Evolutionary conservation across 805 yeast genomes (phyloP).

Genomic region (Pichia ethanolica): DNA sequence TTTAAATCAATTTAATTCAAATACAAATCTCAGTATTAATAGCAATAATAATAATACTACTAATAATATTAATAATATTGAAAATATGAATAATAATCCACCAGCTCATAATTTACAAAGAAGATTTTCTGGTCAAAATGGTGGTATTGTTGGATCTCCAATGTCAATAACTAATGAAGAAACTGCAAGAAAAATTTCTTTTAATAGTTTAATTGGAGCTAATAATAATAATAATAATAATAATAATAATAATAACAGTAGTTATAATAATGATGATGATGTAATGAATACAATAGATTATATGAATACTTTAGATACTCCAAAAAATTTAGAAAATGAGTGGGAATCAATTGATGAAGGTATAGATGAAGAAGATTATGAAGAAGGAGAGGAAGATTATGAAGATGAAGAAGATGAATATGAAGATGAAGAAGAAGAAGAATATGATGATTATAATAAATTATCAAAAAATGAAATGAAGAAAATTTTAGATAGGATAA

Average conservation of each 20-base stretch:
- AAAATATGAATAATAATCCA: neutral
- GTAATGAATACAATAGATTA: neutral
- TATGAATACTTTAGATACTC: neutral
- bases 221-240: neutral
- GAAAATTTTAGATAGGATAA: slow-evolving; percentile 10
- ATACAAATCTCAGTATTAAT: too few relatives aligned
- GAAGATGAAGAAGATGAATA: slow-evolving; percentile 7
- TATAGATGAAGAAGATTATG: slow-evolving; percentile 1
- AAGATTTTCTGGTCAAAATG: slow-evolving; percentile 7
- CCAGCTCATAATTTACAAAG: slow-evolving; percentile 4
- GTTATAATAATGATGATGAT: neutral
- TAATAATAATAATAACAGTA: neutral
- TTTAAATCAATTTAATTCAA: neutral
- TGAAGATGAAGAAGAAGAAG: neutral
- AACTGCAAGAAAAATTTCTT: slow-evolving; percentile 14
- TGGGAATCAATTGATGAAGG: slow-evolving; percentile 14
- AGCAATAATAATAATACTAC: too few relatives aligned
- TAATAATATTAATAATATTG: neutral
- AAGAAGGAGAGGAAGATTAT: neutral
- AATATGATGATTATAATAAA: neutral
- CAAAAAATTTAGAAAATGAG: slow-evolving; percentile 1
- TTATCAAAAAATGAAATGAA: neutral
- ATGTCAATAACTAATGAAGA: slow-evolving; percentile 10
- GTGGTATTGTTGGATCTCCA: slow-evolving; percentile 19
- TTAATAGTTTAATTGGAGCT: slow-evolving; percentile 16